phyloP scores from a whole-genome alignment of 352 stramenopile genomes.

The Plasmopara muralis region DNA sequence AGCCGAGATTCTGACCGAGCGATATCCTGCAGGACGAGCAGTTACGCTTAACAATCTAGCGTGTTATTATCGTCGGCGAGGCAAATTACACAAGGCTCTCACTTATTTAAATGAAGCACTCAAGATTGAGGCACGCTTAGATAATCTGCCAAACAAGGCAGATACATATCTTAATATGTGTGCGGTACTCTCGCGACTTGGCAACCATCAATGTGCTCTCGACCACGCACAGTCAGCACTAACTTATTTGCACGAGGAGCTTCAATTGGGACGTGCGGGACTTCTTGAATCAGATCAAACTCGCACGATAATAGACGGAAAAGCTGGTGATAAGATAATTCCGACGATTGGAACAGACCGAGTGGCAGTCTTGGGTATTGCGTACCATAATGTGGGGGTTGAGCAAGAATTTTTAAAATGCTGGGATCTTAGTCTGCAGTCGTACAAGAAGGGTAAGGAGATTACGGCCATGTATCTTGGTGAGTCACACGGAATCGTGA shows the following conservation, averaged over 20 bases:
- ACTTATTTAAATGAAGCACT: conserved; percentile 90
- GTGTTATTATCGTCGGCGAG: conserved; percentile 89
- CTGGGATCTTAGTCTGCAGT: conserved; percentile 84
- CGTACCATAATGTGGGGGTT: conserved; percentile 94
- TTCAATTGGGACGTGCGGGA: conserved; percentile 40
- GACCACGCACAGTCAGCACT: conserved; percentile 89
- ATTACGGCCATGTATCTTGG: conserved; percentile 81
- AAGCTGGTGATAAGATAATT: conserved; percentile 20
- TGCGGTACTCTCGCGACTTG: conserved; percentile 89
- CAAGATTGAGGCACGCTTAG: conserved; percentile 85
- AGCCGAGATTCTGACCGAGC: conserved; percentile 90
- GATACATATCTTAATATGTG: conserved; percentile 95
- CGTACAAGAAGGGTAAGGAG: conserved; percentile 91
- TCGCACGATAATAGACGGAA: conserved; percentile 11
- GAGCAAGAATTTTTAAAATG: conserved; percentile 94
- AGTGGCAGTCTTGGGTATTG: conserved; percentile 89
- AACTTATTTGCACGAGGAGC: conserved; percentile 90
- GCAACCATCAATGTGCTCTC: conserved; percentile 85
- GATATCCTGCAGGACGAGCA: conserved; percentile 68
- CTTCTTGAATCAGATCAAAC: conserved; percentile 10
- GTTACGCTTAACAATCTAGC: conserved; percentile 94
- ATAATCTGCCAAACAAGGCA: conserved; percentile 84
- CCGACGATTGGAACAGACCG: conserved; percentile 69
- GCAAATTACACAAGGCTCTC: conserved; percentile 87
- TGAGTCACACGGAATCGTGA: conserved; percentile 85